phyloP scores from a whole-genome alignment of 352 stramenopile genomes.

The Pseudoperonospora humuli region DNA sequence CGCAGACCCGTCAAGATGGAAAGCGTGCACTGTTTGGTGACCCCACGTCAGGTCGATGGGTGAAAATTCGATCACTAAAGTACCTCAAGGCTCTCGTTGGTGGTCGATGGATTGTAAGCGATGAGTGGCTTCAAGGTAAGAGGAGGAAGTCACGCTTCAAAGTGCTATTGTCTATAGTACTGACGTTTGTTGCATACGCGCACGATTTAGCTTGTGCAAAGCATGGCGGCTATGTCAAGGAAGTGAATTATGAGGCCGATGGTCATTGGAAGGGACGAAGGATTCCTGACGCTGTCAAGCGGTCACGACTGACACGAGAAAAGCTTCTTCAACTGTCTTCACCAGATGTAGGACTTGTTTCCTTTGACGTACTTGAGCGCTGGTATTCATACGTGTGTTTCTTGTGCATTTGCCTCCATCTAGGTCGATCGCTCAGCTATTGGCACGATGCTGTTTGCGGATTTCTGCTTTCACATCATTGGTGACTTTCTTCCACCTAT shows the following conservation, averaged over 20 bases:
- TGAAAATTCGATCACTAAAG: conserved; percentile 81
- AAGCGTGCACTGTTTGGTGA: conserved; percentile 52
- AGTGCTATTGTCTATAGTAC: background rate
- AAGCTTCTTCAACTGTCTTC: conserved; percentile 26
- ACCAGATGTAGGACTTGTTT: conserved; percentile 18
- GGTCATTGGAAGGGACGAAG: conserved; percentile 49
- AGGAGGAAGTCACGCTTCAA: background rate
- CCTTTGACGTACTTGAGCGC: background rate
- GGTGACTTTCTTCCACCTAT: conserved; percentile 76
- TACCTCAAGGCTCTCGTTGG: conserved; percentile 76
- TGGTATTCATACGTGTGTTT: conserved; percentile 1
- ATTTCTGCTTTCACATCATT: conserved; percentile 62
- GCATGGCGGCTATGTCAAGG: conserved; percentile 29
- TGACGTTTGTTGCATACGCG: background rate
- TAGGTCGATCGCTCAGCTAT: conserved; percentile 17
- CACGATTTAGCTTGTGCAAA: conserved; percentile 33
- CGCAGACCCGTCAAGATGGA: conserved; percentile 6
- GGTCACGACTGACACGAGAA: conserved; percentile 35
- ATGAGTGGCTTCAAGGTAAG: conserved; percentile 68
- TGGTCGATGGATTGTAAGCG: conserved; percentile 79
- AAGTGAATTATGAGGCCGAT: conserved; percentile 48
- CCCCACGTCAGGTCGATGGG: conserved; percentile 44
- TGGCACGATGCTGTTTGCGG: conserved; percentile 64
- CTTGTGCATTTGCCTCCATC: background rate
- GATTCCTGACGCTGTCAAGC: conserved; percentile 43